These are phyloP conservation scores for Populus ilicifolia DNA, from an alignment of 345 rosid species.

Conservation along the genomic window DNA sequence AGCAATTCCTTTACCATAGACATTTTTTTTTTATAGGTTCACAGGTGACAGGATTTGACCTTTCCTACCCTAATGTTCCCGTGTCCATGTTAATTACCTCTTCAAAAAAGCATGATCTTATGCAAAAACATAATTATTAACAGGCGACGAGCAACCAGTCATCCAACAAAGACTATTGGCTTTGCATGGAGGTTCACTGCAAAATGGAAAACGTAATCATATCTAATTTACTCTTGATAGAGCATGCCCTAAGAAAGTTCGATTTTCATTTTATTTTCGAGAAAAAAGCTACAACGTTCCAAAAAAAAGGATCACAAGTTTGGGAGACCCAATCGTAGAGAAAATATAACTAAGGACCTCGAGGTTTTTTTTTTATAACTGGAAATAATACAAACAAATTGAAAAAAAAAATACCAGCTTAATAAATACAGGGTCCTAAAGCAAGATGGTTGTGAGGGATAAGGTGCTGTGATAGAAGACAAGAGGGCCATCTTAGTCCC, in stretches of 20 bases:
- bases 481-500: constrained; percentile 18
- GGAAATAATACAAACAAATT: not conserved
- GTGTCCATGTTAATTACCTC: not conserved
- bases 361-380: too few species aligned
- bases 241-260: not conserved
- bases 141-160: not conserved
- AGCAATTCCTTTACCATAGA: not conserved
- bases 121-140: too few species aligned
- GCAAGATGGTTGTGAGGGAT: not conserved
- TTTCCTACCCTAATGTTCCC: not conserved
- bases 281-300: not conserved
- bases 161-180: not conserved
- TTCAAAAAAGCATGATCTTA: not conserved
- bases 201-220: not conserved
- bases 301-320: not conserved
- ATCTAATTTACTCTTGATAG: not conserved
- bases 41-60: not conserved
- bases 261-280: too few species aligned
- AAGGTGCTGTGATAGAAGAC: not conserved
- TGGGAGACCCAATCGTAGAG: not conserved
- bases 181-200: not conserved
- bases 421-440: not conserved
- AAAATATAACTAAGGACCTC: not conserved
- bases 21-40: too few species aligned
- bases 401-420: not conserved